Evolutionary conservation across 1,284 basidiomycete species (phyloP), one percentile per base, ranked within the genome.

Genomic region (Omphalotus olearius): DNA sequence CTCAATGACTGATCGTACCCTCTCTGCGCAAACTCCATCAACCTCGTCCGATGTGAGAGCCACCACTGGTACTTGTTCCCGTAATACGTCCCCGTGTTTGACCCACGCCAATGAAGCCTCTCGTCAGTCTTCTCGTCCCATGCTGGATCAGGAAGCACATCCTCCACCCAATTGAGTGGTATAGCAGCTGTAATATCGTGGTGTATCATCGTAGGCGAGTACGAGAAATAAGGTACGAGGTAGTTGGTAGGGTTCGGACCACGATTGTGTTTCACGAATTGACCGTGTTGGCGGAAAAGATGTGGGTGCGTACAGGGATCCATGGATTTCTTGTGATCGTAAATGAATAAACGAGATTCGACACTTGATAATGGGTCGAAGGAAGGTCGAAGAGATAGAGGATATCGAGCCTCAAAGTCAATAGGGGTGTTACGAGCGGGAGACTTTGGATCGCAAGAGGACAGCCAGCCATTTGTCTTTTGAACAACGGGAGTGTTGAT

Each of bases 41-140:
- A 60, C 45, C 56, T 65, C 38, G 44, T 60, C 55, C 53, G 66
- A 55, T 79, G 78, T 1, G 64, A 66, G 18, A 70, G 54, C 53
- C 62, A 62, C 78, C 76, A 80, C 13, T 63, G 62, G 11, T 64
- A 56, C 0, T 53, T 56, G 2, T 63, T 57, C 6, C 62, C 63
- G 44, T 74, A 72, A 47, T 66, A 68, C 41, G 85, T 84, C 1
- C 85, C 85, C 0, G 85, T 87, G 45, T 78, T 83, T 45, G 74
- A 78, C 2, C 85, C 85, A 16, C 85, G 71, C 85, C 85, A 88
- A 18, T 77, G 64, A 26, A 88, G 59, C 26, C 78, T 62, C 37
- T 81, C 75, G 52, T 85, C 76, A 4, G 66, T 57, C 65, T 80
- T 85, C 17, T 74, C 68, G 26, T 78, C 76, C 78, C 82, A 88